Evolutionary conservation across 371 early-diverging fungal genomes (phyloP), one percentile per base, ranked within the genome.

Genomic region (Phascolomyces articulosus): DNA sequence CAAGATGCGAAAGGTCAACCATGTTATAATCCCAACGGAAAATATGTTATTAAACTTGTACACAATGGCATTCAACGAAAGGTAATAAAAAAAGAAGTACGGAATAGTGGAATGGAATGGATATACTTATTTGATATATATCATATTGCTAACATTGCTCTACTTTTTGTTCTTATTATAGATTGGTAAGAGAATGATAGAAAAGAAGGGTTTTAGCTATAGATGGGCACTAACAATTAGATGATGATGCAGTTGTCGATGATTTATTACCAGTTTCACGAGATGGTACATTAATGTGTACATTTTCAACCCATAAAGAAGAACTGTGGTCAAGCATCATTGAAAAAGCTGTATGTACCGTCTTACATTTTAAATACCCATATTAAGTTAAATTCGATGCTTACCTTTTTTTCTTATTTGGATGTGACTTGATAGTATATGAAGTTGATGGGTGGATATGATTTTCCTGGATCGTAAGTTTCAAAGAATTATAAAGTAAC

Each of bases 401-500:
- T n/a, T n/a, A n/a, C n/a, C n/a, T n/a, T n/a, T n/a, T n/a, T n/a
- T n/a, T n/a, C n/a, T n/a, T n/a, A n/a, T n/a, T n/a, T n/a, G n/a
- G n/a, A n/a, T n/a, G n/a, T n/a, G n/a, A n/a, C n/a, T n/a, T n/a
- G n/a, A n/a, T 11, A 86, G 80, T 96, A 93, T 70, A 88, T 95
- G 90, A 96, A 96, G 70, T 77, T 95, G 7, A 94, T 93, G 93
- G 96, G 96, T 40, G 96, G 96, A 40, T 96, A 95, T 72, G 91
- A 93, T 68, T 96, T 95, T 67, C 95, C 94, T 4, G 96, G 96
- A 55, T 95, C 95, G 83, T 86, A 84, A 75, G 85, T 84, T n/a
- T 26, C 26, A n/a, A 40, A 53, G 18, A 1, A 10, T n/a, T 2
- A 41, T 60, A 56, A 8, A 20, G 8, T 21, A 11, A 34, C 34